These are phyloP conservation scores for Pezicula radicicola DNA, from an alignment of 2,329 filamentous ascomycete genomes.

Conservation along the genomic window DNA sequence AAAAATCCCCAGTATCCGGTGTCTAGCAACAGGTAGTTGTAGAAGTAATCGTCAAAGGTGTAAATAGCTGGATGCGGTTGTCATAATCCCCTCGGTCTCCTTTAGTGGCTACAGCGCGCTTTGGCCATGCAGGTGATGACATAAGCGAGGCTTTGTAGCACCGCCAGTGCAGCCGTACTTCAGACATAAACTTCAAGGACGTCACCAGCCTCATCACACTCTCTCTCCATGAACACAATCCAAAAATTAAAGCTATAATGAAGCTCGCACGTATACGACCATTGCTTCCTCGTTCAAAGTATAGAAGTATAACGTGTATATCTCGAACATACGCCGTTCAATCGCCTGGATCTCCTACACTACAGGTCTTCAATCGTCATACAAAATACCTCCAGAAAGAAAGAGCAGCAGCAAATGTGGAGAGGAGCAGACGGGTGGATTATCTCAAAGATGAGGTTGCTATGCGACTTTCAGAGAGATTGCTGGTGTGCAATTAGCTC, in stretches of 20 bases:
- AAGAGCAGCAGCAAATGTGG: constrained; percentile 68
- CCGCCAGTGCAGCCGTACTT: not conserved
- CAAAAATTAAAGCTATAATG: constrained; percentile 12
- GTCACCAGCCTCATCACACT: not conserved
- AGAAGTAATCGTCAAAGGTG: not conserved
- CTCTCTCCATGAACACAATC: not conserved
- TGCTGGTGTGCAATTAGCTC: constrained; percentile 56
- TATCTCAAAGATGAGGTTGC: constrained; percentile 95
- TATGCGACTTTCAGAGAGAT: constrained; percentile 74
- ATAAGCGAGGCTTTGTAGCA: not conserved
- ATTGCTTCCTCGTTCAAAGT: constrained; percentile 15
- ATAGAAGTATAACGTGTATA: constrained; percentile 12
- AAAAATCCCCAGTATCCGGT: not conserved
- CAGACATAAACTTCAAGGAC: not conserved
- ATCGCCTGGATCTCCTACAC: constrained; percentile 70
- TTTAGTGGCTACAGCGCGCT: not conserved
- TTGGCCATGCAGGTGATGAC: not conserved
- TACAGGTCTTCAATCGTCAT: constrained; percentile 87
- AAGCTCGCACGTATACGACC: constrained; percentile 20
- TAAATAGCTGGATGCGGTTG: not conserved
- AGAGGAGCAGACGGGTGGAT: constrained; percentile 76
- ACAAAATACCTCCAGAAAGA: constrained; percentile 92
- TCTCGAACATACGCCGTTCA: constrained; percentile 72
- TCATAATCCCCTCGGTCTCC: not conserved
- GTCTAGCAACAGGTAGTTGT: not conserved